A percentile compares a stretch with the other conserved stretches of the same genome.
Evolutionary conservation across 169 alveolate species (phyloP).

Genomic region (Plasmodium falciparum): DNA sequence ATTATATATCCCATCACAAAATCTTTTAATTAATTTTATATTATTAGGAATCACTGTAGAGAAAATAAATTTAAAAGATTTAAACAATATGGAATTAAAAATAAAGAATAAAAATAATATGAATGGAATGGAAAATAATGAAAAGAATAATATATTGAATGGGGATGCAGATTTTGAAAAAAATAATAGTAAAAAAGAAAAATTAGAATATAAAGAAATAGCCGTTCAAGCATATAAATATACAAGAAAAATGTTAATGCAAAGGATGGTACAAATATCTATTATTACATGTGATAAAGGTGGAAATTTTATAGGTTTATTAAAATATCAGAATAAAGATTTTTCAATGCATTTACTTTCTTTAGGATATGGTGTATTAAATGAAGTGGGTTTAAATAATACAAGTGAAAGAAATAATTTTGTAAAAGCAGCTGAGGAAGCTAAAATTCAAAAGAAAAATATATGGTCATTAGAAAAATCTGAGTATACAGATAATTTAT

Average conservation of each 20-base stretch:
- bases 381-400: constrained; percentile 64
- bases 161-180: constrained; percentile 11
- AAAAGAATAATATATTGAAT: background rate
- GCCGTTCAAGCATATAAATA: constrained; percentile 70
- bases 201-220: constrained; percentile 44
- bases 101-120: constrained; percentile 2
- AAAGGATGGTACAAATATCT: constrained; percentile 60
- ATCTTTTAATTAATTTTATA: constrained; percentile 55
- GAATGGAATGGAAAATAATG: background rate
- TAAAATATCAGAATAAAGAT: constrained; percentile 61
- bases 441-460: constrained; percentile 63
- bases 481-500: constrained; percentile 6
- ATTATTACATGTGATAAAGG: constrained; percentile 74
- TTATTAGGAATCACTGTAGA: constrained; percentile 61
- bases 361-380: constrained; percentile 53
- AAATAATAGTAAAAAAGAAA: constrained; percentile 32
- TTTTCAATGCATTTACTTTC: constrained; percentile 33
- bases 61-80: constrained; percentile 61
- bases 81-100: constrained; percentile 5
- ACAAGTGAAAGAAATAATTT: constrained; percentile 56
- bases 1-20: constrained; percentile 69
- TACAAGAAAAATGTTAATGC: constrained; percentile 65
- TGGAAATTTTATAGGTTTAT: constrained; percentile 64
- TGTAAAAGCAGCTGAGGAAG: constrained; percentile 74
- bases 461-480: constrained; percentile 69